Evolutionary conservation across 169 alveolate species (phyloP).

Genomic region (Plasmodium relictum): DNA sequence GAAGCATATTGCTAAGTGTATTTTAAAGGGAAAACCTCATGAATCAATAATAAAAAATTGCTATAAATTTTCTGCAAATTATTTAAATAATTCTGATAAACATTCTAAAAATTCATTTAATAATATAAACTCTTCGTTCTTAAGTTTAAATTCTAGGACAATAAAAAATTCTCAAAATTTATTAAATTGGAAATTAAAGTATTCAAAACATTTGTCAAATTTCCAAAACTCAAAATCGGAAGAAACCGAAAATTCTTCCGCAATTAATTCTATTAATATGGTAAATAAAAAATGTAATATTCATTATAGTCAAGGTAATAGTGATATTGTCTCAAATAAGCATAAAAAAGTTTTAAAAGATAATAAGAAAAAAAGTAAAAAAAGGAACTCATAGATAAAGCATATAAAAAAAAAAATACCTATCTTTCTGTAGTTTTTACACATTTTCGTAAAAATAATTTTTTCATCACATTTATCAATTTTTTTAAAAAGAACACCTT

Average conservation of each 20-base stretch:
- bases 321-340: constrained; percentile 6
- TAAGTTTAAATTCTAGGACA: constrained; percentile 37
- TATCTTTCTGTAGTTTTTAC: not conserved
- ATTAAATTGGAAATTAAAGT: constrained; percentile 68
- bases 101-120: constrained; percentile 13
- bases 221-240: constrained; percentile 10
- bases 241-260: constrained; percentile 17
- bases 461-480: not conserved
- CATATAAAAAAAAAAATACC: not conserved
- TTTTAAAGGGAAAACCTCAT: constrained; percentile 77
- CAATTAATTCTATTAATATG: not conserved
- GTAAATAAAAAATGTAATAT: constrained; percentile 10
- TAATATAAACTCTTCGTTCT: constrained; percentile 34
- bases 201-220: constrained; percentile 19
- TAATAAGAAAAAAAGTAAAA: constrained; percentile 5
- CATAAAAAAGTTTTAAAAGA: constrained; percentile 22
- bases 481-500: no score
- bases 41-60: constrained; percentile 35
- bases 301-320: constrained; percentile 3
- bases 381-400: not conserved
- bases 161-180: constrained; percentile 46
- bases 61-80: constrained; percentile 33
- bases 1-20: constrained; percentile 31
- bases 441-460: not conserved
- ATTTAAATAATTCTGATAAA: constrained; percentile 28